A percentile compares a stretch with the other conserved stretches of the same genome.
These are phyloP conservation scores for Aspergillus fischeri DNA, from an alignment of 2,329 filamentous ascomycete species.

Conservation along the genomic window DNA sequence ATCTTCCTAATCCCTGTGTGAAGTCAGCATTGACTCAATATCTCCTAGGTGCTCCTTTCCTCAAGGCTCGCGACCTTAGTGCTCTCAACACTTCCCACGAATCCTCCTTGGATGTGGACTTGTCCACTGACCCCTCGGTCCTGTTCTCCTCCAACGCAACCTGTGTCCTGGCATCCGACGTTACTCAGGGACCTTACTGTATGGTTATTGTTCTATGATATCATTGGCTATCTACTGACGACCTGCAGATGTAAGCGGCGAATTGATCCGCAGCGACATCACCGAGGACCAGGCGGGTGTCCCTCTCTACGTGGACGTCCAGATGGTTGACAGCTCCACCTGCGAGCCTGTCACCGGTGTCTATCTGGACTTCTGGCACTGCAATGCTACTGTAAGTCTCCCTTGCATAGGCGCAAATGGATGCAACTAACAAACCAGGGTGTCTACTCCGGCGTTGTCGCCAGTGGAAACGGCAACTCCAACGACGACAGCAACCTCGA, in stretches of 20 bases:
- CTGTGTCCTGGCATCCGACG: conserved; percentile 52
- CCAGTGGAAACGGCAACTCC: conserved; percentile 34
- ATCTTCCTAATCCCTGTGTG: background rate
- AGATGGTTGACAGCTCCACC: conserved; percentile 39
- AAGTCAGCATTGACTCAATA: background rate
- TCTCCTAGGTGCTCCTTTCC: conserved; percentile 11
- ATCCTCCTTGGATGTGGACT: conserved; percentile 28
- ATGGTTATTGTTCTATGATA: background rate
- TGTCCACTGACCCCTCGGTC: conserved; percentile 19
- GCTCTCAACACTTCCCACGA: conserved; percentile 38
- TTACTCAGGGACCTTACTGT: conserved; percentile 54
- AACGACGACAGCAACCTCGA: conserved; percentile 39
- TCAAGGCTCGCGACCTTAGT: conserved; percentile 33
- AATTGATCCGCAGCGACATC: conserved; percentile 38
- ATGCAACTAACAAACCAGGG: conserved; percentile 17
- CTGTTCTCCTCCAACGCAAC: conserved; percentile 32
- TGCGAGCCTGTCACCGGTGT: conserved; percentile 38
- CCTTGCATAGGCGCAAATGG: background rate
- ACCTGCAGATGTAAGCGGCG: conserved; percentile 31
- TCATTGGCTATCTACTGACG: background rate
- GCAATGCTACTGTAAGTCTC: conserved; percentile 34
- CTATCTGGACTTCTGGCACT: conserved; percentile 40
- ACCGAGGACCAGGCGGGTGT: conserved; percentile 30
- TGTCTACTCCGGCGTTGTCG: conserved; percentile 38
- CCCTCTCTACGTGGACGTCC: conserved; percentile 40